Conservation (phyloP, 2,329 filamentous ascomycete species). For the Penicillium hesseltinei region DNA sequence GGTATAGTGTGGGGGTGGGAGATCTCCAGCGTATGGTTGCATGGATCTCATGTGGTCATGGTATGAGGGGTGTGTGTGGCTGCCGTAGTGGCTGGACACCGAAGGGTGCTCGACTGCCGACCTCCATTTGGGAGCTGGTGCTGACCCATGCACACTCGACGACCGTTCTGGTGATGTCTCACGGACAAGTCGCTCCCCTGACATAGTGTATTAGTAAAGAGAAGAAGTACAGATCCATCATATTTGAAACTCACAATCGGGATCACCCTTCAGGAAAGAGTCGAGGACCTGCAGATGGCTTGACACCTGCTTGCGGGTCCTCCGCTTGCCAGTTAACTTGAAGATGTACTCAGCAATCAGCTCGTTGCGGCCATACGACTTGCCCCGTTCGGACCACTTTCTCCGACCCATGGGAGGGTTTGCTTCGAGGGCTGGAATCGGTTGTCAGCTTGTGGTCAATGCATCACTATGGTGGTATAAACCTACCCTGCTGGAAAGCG, state of each 20-base stretch:
- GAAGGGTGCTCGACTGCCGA: slow-evolving; percentile 34
- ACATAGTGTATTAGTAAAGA: slow-evolving; percentile 1
- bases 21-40: slow-evolving; percentile 34
- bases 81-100: slow-evolving; percentile 30
- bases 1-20: slow-evolving; percentile 36
- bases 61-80: slow-evolving; percentile 28
- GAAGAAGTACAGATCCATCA: background rate
- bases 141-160: slow-evolving; percentile 31
- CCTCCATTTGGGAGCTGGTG: slow-evolving; percentile 34
- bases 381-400: slow-evolving; percentile 53
- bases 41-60: slow-evolving; percentile 33
- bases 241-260: slow-evolving; percentile 46
- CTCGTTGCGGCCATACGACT: slow-evolving; percentile 60
- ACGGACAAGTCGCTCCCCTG: slow-evolving; percentile 42
- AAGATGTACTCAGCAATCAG: slow-evolving; percentile 59
- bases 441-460: slow-evolving; percentile 12
- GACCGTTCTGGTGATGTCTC: slow-evolving; percentile 36
- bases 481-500: slow-evolving; percentile 49
- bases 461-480: background rate
- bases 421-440: slow-evolving; percentile 49
- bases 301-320: slow-evolving; percentile 60
- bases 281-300: slow-evolving; percentile 64
- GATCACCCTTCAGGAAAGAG: slow-evolving; percentile 53
- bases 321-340: slow-evolving; percentile 52
- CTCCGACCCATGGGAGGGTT: slow-evolving; percentile 58